Base-by-base conservation (phyloP, 192 early-diverging fungal species). In the Bifiguratus adelaidae region DNA sequence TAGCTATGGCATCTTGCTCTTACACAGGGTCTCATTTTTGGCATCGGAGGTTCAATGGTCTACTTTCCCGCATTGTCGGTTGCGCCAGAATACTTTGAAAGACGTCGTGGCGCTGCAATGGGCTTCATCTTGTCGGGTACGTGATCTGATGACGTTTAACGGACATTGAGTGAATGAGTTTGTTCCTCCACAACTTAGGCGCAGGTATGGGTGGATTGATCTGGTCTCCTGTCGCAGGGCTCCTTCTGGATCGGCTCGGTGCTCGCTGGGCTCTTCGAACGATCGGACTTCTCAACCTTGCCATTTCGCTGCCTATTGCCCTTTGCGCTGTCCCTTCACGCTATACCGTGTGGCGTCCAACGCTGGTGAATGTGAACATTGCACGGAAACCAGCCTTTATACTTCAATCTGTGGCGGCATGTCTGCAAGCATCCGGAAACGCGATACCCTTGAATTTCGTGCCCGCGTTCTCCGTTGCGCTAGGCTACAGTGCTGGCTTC, bases 11-110 rank as follows among this genome's bases (percentile, higher is more conserved):
- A 40, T 11, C 1, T 40, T 7, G 16, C 16, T 40, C 37, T 56
- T 11, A 47, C 54, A 1, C 54, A 70, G 30, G 67, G 62, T 27
- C 46, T 70, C 1, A 16, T 70, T 3, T 48, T 61, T 4, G 67
- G 67, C 30, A 38, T 65, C n/a, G 62, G 62, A 3, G 63, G 58
- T 4, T 54, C 50, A 32, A 52, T 70, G 20, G 67, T 65, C 2
- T 70, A 60, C 34, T 42, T 65, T 25, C 53, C 67, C 1, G 63
- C 61, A 4, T 35, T 70, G 16, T 48, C 56, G 3, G 55, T 53
- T 20, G 48, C 55, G 1, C 58, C 63, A 7, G 58, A 65, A 52
- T 65, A 58, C 54, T 70, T 58, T 35, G 48, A 57, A 19, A 30
- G 50, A 22, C 52, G 53, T 27, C 56, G 65, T 1, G 61, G 60